Base-by-base conservation (phyloP, 768 basidiomycete species). In the Imleria badia region DNA sequence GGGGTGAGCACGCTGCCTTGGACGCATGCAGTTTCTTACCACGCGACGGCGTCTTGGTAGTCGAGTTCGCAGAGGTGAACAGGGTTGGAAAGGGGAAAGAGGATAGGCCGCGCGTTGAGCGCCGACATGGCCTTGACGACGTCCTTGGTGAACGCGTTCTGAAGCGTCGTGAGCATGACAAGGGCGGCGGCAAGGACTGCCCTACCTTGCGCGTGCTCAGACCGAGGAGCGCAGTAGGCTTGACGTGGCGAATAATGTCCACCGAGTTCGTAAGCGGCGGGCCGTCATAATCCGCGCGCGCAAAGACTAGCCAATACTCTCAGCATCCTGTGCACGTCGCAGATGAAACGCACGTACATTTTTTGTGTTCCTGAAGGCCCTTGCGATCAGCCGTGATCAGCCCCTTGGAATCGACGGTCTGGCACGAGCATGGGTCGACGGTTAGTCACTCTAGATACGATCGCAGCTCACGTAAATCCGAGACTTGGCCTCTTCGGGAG, bases 51-150 rank as follows among this genome's bases (percentile, higher is more conserved):
- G 46, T 88, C 78, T 11, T 69, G 62, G 60, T 81, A 87, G 50
- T 83, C 83, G 48, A 85, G 69, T 66, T 88, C 87, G 56, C 77
- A 76, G 33, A 84, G 74, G 30, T 78, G 75, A 23, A 84, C 74
- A 13, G 89, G 89, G 67, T 91, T 91, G 33, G 86, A 88, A 1
- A 91, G 79, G 33, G 89, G 88, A 75, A 92, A 90, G 65, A 91
- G 81, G 73, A 91, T 86, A n/a, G 89, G 89, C 3, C 81, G 81
- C 17, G 71, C 61, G 70, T 90, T 91, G 42, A 85, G 70, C 9
- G 76, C 71, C 17, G 81, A 78, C 87, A 91, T 88, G 36, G 77
- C 71, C 50, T 74, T 75, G 31, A 91, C 81, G 31, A 84, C 82
- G 12, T 80, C 74, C 66, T 85, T 77, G 12, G 74, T 79, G 74